Evolutionary conservation across 805 yeast genomes (phyloP), one percentile per base, ranked within the genome.

Genomic region (Deakozyma indianensis): DNA sequence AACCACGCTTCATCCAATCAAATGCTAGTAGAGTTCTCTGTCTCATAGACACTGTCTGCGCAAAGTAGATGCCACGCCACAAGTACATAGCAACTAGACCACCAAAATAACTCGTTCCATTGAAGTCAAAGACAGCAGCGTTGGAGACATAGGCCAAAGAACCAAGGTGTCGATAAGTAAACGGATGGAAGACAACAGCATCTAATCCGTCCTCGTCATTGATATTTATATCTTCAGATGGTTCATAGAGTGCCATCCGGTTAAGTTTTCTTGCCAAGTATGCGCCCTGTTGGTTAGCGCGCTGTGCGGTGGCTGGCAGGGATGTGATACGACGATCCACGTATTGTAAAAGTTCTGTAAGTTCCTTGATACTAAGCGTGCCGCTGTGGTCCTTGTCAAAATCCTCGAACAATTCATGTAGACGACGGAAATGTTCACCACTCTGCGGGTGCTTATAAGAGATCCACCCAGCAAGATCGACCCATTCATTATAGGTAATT

Each of bases 241-340:
- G 43, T 2, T 48, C 51, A 15, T 38, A 32, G 44, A 74, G 54
- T 4, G 78, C 77, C 23, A 78, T 57, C 48, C 68, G 71, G 42
- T 74, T 69, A 41, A 79, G 62, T 59, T 79, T 78, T 53, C 70
- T 72, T 46, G 80, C 85, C 29, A 79, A 58, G 53, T 79, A 79
- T 47, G 68, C 67, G 49, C 86, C 86, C 60, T 79, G 86, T 59
- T 79, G 86, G 51, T 73, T 68, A 2, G 85, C 84, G 47, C 84
- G 69, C 64, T 79, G 86, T 7, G 85, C 85, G 7, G 85, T 79
- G 5, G 84, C 83, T 3, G 86, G 85, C 52, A 79, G 60, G 2
- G 83, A 75, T 3, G 83, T 77, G 47, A 78, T 75, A 58, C 76
- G 74, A 16, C 75, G 67, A 56, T 79, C 83, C 23, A 77, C 71